Conservation (phyloP, 371 early-diverging fungal species). For the Haplosporangium sp. region DNA sequence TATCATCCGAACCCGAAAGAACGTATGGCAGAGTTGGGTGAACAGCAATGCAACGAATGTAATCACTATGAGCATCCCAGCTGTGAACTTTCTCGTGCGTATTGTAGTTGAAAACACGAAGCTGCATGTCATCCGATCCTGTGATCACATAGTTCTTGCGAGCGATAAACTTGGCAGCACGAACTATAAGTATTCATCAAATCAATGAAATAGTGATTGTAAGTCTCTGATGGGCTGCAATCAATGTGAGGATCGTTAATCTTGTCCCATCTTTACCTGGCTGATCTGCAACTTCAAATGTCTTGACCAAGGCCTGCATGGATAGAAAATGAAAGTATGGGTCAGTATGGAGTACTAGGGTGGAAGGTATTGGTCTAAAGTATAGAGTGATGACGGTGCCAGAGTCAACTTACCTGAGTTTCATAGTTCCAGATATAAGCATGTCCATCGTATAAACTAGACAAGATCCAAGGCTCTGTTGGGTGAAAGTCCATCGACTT, state of each 20-base stretch:
- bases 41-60: conserved; percentile 96
- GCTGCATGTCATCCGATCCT: conserved; percentile 98
- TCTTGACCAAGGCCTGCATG: conserved; percentile 89
- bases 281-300: conserved; percentile 94
- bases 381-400: not conserved
- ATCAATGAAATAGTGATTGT: not conserved
- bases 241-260: not conserved
- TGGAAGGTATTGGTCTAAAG: not conserved
- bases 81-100: conserved; percentile 95
- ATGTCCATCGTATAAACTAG: conserved; percentile 97
- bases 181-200: conserved; percentile 69
- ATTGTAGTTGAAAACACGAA: conserved; percentile 99
- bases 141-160: conserved; percentile 97
- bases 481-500: conserved; percentile 99
- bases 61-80: conserved; percentile 99
- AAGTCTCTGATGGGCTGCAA: not conserved
- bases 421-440: conserved; percentile 99
- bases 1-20: conserved; percentile 97
- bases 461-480: conserved; percentile 98
- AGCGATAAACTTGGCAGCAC: conserved; percentile 95
- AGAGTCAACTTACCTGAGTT: conserved; percentile 79
- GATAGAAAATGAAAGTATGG: no score
- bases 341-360: not conserved
- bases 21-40: conserved; percentile 95
- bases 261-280: conserved; percentile 67